phyloP scores from a whole-genome alignment of 148 eudicot genomes.

The Rhododendron williamsianum region DNA sequence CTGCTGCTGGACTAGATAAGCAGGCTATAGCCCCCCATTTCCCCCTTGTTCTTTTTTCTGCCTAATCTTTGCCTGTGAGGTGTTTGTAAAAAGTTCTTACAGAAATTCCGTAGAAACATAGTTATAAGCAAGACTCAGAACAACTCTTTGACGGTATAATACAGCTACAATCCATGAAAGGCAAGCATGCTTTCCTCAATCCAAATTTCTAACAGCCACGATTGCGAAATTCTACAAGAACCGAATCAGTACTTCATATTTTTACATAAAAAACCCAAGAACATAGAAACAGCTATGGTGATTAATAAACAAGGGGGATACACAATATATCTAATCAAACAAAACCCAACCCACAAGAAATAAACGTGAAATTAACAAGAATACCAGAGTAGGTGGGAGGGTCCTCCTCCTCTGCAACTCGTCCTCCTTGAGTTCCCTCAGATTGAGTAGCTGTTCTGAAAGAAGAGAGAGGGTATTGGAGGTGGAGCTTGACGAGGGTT shows the following conservation, averaged over 20 bases:
- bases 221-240: background rate
- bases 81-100: background rate
- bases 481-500: slow-evolving; percentile 1
- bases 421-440: slow-evolving; percentile 31
- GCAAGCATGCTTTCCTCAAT: background rate
- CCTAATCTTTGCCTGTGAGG: background rate
- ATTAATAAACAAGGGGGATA: background rate
- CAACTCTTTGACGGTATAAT: background rate
- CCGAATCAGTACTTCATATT: background rate
- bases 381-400: slow-evolving; percentile 26
- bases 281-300: background rate
- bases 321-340: background rate
- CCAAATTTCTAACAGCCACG: background rate
- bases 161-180: background rate
- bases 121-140: background rate
- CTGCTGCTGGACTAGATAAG: background rate
- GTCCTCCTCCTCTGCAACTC: slow-evolving; percentile 35
- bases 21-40: background rate
- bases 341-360: background rate
- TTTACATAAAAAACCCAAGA: background rate
- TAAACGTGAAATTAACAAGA: background rate
- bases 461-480: slow-evolving; percentile 11
- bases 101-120: background rate
- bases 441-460: slow-evolving; percentile 22
- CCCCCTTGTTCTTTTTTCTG: background rate